A percentile compares a stretch with the other conserved stretches of the same genome.
These are phyloP conservation scores for Allodekkera sacchari DNA, from an alignment of 805 yeast genomes.

Conservation along the genomic window DNA sequence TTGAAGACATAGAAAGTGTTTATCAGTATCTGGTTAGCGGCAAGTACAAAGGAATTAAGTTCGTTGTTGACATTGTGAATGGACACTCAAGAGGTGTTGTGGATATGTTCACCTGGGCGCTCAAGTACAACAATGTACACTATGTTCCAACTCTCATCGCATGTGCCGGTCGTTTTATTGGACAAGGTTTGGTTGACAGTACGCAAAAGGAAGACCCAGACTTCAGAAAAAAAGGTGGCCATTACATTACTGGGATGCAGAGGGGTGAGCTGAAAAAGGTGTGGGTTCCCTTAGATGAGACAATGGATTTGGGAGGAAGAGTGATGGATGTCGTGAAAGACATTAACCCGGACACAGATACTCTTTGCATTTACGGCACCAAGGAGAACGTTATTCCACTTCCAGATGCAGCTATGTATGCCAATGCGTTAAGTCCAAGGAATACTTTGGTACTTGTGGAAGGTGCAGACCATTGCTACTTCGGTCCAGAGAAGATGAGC, in stretches of 20 bases:
- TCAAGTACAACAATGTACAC: slow-evolving; percentile 28
- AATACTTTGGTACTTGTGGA: slow-evolving; percentile 51
- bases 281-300: slow-evolving; percentile 42
- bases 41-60: slow-evolving; percentile 26
- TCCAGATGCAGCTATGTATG: slow-evolving; percentile 50
- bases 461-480: slow-evolving; percentile 77
- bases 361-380: slow-evolving; percentile 63
- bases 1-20: slow-evolving; percentile 54
- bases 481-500: slow-evolving; percentile 36
- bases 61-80: slow-evolving; percentile 49
- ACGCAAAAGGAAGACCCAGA: slow-evolving; percentile 25
- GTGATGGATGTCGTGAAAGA: slow-evolving; percentile 32
- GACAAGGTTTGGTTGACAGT: slow-evolving; percentile 36
- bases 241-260: slow-evolving; percentile 33
- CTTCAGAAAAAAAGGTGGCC: slow-evolving; percentile 36
- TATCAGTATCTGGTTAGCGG: slow-evolving; percentile 25
- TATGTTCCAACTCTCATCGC: slow-evolving; percentile 59
- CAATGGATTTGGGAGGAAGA: slow-evolving; percentile 38
- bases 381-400: slow-evolving; percentile 59
- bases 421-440: slow-evolving; percentile 49
- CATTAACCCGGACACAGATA: slow-evolving; percentile 32
- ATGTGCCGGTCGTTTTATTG: slow-evolving; percentile 62
- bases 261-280: slow-evolving; percentile 37
- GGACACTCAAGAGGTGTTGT: slow-evolving; percentile 79
- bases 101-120: slow-evolving; percentile 68